These are phyloP conservation scores for Niebla homalea DNA, from an alignment of 495 filamentous ascomycete genomes.

Conservation along the genomic window DNA sequence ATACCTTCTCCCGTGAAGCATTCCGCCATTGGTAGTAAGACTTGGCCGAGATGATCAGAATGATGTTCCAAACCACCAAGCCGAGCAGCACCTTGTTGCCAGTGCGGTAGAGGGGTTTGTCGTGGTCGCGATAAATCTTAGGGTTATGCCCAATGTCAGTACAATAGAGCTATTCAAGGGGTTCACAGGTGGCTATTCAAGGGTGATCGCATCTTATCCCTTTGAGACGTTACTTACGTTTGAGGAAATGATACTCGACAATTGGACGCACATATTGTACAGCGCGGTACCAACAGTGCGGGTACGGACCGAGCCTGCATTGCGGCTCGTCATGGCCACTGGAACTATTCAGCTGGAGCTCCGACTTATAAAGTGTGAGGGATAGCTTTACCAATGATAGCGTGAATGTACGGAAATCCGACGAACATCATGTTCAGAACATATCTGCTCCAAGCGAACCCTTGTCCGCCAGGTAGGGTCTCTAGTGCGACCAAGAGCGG, in stretches of 20 bases:
- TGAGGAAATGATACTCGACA: constrained; percentile 44
- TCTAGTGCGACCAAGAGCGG: constrained; percentile 41
- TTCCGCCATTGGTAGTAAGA: constrained; percentile 53
- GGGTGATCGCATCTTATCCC: background rate
- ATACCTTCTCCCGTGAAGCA: constrained; percentile 34
- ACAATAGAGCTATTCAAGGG: too few relatives aligned
- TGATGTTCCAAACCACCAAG: constrained; percentile 38
- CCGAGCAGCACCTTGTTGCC: constrained; percentile 54
- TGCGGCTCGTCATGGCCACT: constrained; percentile 20
- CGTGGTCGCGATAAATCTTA: constrained; percentile 49
- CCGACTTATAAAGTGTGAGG: too few relatives aligned
- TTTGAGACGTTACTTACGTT: constrained; percentile 35
- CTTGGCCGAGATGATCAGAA: constrained; percentile 43
- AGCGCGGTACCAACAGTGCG: constrained; percentile 27
- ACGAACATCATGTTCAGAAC: constrained; percentile 14
- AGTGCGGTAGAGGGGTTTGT: constrained; percentile 51
- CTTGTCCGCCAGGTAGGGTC: constrained; percentile 21
- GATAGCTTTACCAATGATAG: constrained; percentile 17
- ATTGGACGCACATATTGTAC: constrained; percentile 69
- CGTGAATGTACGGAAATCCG: constrained; percentile 20
- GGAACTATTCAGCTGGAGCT: background rate
- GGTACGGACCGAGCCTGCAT: constrained; percentile 24
- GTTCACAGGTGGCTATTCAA: too few relatives aligned
- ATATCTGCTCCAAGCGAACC: constrained; percentile 4
- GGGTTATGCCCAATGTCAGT: constrained; percentile 14